Conservation (phyloP, 2,329 filamentous ascomycete species). For the Xylaria sp. region DNA sequence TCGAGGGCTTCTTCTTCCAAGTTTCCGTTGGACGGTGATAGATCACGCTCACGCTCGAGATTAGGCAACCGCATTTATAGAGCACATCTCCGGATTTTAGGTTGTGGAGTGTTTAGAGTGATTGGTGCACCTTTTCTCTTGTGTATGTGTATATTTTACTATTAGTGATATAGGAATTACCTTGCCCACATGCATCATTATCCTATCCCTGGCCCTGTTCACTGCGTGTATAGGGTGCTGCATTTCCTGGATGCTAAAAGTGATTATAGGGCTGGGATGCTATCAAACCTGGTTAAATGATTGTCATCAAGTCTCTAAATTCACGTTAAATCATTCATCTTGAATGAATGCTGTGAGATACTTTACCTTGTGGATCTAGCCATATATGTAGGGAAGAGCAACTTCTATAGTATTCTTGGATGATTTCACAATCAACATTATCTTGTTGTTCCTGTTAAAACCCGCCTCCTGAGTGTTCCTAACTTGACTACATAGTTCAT, state of each 20-base stretch:
- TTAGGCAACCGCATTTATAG: constrained; percentile 5
- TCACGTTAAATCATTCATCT: neutral
- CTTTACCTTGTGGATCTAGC: neutral
- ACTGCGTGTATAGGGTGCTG: too few relatives aligned
- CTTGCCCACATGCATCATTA: neutral
- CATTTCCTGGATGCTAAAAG: too few relatives aligned
- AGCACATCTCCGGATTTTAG: neutral
- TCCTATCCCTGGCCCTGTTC: neutral
- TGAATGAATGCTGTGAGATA: neutral
- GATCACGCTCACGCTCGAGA: neutral
- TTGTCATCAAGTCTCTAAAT: neutral
- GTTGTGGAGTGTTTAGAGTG: neutral
- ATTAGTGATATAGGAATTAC: neutral
- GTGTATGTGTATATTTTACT: neutral
- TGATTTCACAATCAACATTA: neutral
- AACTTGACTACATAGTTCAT: neutral
- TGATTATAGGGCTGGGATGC: too few relatives aligned
- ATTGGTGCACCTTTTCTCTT: neutral
- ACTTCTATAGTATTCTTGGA: neutral
- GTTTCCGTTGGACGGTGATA: neutral
- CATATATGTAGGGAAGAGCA: neutral
- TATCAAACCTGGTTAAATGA: too few relatives aligned
- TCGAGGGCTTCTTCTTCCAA: neutral
- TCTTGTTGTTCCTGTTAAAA: neutral
- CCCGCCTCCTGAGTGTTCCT: neutral